phyloP scores from a whole-genome alignment of 2,329 filamentous ascomycete species.

The Thelonectria discophora region DNA sequence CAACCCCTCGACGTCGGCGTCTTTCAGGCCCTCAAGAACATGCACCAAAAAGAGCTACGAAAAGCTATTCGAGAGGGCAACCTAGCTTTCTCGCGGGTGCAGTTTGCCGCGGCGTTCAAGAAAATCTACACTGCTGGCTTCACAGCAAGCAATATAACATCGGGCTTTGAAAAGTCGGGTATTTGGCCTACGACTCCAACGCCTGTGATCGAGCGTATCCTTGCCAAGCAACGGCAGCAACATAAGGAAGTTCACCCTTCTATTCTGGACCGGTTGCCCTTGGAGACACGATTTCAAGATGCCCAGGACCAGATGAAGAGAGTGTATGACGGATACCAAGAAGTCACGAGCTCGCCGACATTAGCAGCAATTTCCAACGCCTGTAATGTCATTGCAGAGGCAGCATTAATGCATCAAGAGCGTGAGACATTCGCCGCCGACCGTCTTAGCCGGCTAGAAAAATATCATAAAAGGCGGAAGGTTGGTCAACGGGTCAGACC shows the following conservation, averaged over 20 bases:
- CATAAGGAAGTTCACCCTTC: too few relatives aligned
- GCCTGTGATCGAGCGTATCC: too few relatives aligned
- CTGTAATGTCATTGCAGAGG: not conserved
- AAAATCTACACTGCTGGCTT: too few relatives aligned
- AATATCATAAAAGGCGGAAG: slow-evolving; percentile 1
- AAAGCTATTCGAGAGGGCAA: slow-evolving; percentile 2
- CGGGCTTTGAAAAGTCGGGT: too few relatives aligned
- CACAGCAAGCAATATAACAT: too few relatives aligned
- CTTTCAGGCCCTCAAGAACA: not conserved
- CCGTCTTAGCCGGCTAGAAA: slow-evolving; percentile 1
- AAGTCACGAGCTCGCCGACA: slow-evolving; percentile 3
- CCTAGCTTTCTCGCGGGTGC: not conserved
- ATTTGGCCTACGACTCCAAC: too few relatives aligned
- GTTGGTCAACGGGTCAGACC: not conserved
- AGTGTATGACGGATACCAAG: slow-evolving; percentile 4
- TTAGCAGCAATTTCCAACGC: slow-evolving; percentile 4
- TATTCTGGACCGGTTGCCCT: not conserved
- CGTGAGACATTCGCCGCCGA: not conserved
- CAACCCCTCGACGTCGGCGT: not conserved
- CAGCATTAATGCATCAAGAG: not conserved
- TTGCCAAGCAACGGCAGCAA: too few relatives aligned
- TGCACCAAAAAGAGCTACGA: slow-evolving; percentile 1
- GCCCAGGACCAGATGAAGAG: slow-evolving; percentile 5
- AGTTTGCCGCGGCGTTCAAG: slow-evolving; percentile 1
- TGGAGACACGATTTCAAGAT: slow-evolving; percentile 4